These are phyloP conservation scores for Kwoniella europaea DNA, from an alignment of 768 basidiomycete species.

Conservation along the genomic window DNA sequence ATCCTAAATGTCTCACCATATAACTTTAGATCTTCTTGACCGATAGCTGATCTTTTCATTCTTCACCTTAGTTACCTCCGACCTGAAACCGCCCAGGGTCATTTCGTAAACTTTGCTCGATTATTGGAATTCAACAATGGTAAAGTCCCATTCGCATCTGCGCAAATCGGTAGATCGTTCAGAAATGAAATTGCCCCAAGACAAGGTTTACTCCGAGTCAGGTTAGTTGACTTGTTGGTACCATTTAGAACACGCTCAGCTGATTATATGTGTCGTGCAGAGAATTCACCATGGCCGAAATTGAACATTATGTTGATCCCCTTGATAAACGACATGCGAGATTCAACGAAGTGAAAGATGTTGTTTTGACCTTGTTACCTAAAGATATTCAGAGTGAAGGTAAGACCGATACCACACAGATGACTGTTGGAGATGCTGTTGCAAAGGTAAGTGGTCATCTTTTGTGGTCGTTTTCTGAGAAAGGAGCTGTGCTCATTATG, in stretches of 20 bases:
- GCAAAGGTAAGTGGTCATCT: constrained; percentile 59
- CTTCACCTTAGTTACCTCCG: constrained; percentile 74
- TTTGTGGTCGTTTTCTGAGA: not conserved
- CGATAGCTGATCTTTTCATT: not conserved
- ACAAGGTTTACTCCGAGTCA: constrained; percentile 91
- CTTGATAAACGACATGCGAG: constrained; percentile 81
- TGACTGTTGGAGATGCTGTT: constrained; percentile 89
- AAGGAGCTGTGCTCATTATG: not conserved
- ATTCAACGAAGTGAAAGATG: constrained; percentile 79
- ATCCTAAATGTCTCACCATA: not conserved
- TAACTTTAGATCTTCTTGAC: no score
- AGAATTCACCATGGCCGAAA: constrained; percentile 99
- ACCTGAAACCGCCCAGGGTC: constrained; percentile 97
- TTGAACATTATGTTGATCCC: constrained; percentile 98
- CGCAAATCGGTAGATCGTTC: constrained; percentile 94
- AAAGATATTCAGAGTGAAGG: constrained; percentile 82
- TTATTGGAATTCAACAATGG: constrained; percentile 98
- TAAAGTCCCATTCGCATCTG: constrained; percentile 93
- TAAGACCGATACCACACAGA: constrained; percentile 66
- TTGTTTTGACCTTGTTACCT: constrained; percentile 77
- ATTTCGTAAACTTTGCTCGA: constrained; percentile 97
- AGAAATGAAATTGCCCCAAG: constrained; percentile 98
- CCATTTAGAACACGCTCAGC: not conserved
- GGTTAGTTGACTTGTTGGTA: constrained; percentile 57
- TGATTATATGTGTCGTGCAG: constrained; percentile 32